A percentile compares a stretch with the other conserved stretches of the same genome.
Conservation (phyloP, 768 basidiomycete genomes). For the Suillus brevipes region DNA sequence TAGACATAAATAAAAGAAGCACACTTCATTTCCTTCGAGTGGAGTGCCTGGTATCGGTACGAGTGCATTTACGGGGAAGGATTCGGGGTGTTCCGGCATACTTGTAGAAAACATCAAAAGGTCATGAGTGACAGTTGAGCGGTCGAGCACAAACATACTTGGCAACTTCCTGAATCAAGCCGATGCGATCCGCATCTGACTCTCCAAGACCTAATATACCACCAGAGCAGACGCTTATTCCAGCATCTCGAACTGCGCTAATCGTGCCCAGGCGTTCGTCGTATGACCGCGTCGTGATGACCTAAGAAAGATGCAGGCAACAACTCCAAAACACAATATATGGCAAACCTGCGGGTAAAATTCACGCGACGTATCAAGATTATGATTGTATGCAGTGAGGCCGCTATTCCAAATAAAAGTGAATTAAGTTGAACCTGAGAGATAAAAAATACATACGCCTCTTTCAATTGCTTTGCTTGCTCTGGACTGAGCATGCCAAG, state of each 20-base stretch:
- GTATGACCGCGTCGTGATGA: constrained; percentile 93
- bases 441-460: constrained; percentile 62
- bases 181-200: constrained; percentile 84
- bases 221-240: constrained; percentile 96
- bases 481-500: constrained; percentile 95
- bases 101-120: constrained; percentile 37
- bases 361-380: constrained; percentile 96
- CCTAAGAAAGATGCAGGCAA: constrained; percentile 44
- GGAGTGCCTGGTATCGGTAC: constrained; percentile 96
- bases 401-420: constrained; percentile 49
- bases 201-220: constrained; percentile 96
- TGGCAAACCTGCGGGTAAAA: constrained; percentile 84
- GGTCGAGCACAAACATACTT: constrained; percentile 52
- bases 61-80: constrained; percentile 96
- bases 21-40: constrained; percentile 84
- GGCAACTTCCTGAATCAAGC: constrained; percentile 90
- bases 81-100: constrained; percentile 96
- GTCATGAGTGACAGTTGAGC: constrained; percentile 8
- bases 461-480: constrained; percentile 88
- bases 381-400: constrained; percentile 97
- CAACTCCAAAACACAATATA: constrained; percentile 1
- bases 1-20: constrained; percentile 14
- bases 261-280: constrained; percentile 93
- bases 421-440: constrained; percentile 13
- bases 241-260: constrained; percentile 86